phyloP scores from a whole-genome alignment of 1,284 basidiomycete species.

The Cutaneotrichosporon spelunceum region DNA sequence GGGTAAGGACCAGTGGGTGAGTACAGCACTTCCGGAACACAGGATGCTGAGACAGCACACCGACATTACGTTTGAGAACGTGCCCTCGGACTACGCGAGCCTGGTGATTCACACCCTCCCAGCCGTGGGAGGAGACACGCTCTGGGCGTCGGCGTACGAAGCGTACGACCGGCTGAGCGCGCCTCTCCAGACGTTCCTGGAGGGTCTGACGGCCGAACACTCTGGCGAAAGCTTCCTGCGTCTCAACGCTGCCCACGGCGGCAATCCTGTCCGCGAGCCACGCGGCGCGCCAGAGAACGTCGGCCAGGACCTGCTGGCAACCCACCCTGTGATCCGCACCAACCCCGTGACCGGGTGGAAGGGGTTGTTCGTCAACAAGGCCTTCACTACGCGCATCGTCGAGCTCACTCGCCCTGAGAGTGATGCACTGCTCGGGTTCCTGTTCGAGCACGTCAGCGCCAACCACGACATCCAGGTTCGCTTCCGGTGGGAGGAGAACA shows the following conservation, averaged over 20 bases:
- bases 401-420: constrained; percentile 62
- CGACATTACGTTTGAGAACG: constrained; percentile 66
- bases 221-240: constrained; percentile 58
- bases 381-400: constrained; percentile 63
- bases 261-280: constrained; percentile 15
- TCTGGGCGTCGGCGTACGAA: constrained; percentile 59
- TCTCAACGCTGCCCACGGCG: constrained; percentile 25
- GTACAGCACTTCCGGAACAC: background rate
- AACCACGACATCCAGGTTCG: constrained; percentile 66
- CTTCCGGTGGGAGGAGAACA: constrained; percentile 53
- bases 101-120: constrained; percentile 62
- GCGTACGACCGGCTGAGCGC: constrained; percentile 63
- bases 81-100: constrained; percentile 63
- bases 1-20: constrained; percentile 13
- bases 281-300: constrained; percentile 62
- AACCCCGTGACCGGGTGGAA: constrained; percentile 72
- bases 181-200: constrained; percentile 58
- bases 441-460: constrained; percentile 51
- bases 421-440: constrained; percentile 38
- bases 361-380: constrained; percentile 65
- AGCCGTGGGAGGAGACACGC: constrained; percentile 51
- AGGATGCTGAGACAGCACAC: constrained; percentile 30
- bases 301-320: constrained; percentile 60
- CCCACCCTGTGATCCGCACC: constrained; percentile 57
- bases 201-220: constrained; percentile 61